phyloP scores from a whole-genome alignment of 441 rosid species.

The Breynia disticha region DNA sequence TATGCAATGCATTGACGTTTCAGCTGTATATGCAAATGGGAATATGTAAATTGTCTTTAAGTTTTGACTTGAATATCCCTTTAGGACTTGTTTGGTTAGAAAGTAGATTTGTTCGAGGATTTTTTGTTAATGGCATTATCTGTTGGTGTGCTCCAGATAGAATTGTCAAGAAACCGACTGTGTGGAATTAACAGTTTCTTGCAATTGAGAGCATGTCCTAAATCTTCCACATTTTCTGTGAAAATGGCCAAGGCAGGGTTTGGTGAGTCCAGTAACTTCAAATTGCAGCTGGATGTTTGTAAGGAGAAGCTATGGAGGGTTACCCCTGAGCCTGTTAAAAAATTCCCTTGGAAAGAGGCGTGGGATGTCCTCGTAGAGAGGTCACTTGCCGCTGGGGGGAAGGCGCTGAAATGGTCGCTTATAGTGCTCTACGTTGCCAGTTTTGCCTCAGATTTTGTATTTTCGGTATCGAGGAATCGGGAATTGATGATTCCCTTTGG shows the following conservation, averaged over 20 bases:
- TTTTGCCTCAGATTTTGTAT: slow-evolving; percentile 29
- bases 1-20: background rate
- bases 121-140: background rate
- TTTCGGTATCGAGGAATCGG: slow-evolving; percentile 27
- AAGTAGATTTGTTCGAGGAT: background rate
- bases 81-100: background rate
- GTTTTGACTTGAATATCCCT: background rate
- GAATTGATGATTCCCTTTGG: slow-evolving; percentile 40
- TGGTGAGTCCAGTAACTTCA: slow-evolving; percentile 24
- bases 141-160: slow-evolving; percentile 20
- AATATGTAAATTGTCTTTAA: background rate
- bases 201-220: background rate
- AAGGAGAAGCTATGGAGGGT: slow-evolving; percentile 27
- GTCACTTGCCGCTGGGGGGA: slow-evolving; percentile 17
- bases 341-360: slow-evolving; percentile 39
- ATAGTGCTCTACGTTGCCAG: slow-evolving; percentile 17
- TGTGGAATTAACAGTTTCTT: slow-evolving; percentile 10
- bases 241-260: slow-evolving; percentile 19
- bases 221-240: slow-evolving; percentile 12
- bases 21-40: too few relatives aligned
- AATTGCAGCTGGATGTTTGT: slow-evolving; percentile 12
- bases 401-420: slow-evolving; percentile 33
- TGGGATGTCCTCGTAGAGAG: slow-evolving; percentile 18
- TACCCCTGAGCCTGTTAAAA: slow-evolving; percentile 22
- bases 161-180: slow-evolving; percentile 14